Evolutionary conservation across 371 early-diverging fungal species (phyloP).

Genomic region (Mucor plumbeus): DNA sequence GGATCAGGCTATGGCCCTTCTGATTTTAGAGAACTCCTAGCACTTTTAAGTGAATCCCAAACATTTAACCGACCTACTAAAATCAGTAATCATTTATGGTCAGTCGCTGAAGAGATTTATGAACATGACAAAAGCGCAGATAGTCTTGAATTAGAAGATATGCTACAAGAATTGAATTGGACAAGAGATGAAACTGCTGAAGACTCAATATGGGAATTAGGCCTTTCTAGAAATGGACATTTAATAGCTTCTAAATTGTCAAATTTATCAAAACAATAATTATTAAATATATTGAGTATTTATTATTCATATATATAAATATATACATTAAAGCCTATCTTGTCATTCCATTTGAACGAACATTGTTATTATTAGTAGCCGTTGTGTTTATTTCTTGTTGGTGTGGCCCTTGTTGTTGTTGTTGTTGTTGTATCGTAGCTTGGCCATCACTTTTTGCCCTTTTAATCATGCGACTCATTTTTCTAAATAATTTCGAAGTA

Average conservation of each 20-base stretch:
- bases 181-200: not conserved
- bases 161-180: not conserved
- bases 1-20: constrained; percentile 19
- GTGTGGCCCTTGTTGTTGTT: not conserved
- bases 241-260: not conserved
- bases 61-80: constrained; percentile 13
- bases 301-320: not conserved
- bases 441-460: constrained; percentile 23
- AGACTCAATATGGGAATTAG: constrained; percentile 5
- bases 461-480: constrained; percentile 18
- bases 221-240: not conserved
- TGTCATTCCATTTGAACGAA: constrained; percentile 3
- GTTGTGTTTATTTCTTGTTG: not conserved
- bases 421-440: not conserved
- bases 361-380: not conserved
- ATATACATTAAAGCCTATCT: not conserved
- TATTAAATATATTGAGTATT: not conserved
- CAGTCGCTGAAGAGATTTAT: constrained; percentile 11
- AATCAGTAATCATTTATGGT: constrained; percentile 8
- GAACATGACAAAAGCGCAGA: not conserved
- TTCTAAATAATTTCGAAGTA: constrained; percentile 17
- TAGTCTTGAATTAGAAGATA: not conserved
- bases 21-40: constrained; percentile 28
- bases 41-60: not conserved
- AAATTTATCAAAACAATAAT: not conserved